These are phyloP conservation scores for Trametes sp. DNA, from an alignment of 1,284 basidiomycete species.

Conservation along the genomic window DNA sequence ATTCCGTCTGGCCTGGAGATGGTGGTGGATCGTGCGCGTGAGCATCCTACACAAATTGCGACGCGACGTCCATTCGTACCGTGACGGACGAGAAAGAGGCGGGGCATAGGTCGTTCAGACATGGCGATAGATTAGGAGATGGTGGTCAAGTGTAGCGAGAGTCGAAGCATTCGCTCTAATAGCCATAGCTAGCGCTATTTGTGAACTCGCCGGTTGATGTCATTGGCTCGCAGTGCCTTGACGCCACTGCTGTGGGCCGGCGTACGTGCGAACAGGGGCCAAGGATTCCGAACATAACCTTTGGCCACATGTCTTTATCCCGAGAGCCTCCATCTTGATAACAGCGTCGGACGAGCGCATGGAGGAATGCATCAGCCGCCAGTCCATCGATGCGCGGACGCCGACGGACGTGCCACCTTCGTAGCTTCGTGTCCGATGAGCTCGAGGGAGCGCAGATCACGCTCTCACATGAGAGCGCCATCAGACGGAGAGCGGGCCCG, in stretches of 20 bases:
- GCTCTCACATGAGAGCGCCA: slow-evolving; percentile 14
- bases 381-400: background rate
- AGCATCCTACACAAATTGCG: slow-evolving; percentile 1
- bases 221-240: slow-evolving; percentile 11
- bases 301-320: slow-evolving; percentile 1
- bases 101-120: slow-evolving; percentile 63
- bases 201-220: slow-evolving; percentile 13
- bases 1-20: slow-evolving; percentile 87
- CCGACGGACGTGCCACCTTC: background rate
- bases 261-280: slow-evolving; percentile 18
- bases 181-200: background rate
- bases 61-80: slow-evolving; percentile 50
- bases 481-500: slow-evolving; percentile 9
- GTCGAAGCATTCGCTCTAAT: background rate
- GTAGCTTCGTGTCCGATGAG: too few species aligned
- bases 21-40: slow-evolving; percentile 14
- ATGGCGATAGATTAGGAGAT: slow-evolving; percentile 16
- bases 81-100: slow-evolving; percentile 81
- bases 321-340: slow-evolving; percentile 9
- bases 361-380: background rate
- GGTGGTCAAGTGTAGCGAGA: background rate
- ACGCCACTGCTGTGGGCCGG: slow-evolving; percentile 17
- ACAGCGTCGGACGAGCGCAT: background rate
- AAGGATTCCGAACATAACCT: background rate
- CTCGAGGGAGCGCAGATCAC: background rate